Evolutionary conservation across 495 filamentous ascomycete species (phyloP).

Genomic region (Annulohypoxylon nitens): DNA sequence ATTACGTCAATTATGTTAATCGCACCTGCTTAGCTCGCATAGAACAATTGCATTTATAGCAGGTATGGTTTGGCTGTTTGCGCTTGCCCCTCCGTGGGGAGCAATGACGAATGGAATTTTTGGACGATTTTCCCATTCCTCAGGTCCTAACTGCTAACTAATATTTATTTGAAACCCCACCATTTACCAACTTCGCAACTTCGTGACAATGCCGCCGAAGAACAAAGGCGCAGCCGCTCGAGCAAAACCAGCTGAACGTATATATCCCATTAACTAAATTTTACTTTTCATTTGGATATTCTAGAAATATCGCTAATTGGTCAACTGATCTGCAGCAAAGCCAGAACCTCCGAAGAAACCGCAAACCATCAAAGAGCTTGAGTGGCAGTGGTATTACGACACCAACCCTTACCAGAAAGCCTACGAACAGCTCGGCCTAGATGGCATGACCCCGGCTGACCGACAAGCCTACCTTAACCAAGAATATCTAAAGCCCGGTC

Average conservation of each 20-base stretch:
- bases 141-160: constrained; percentile 13
- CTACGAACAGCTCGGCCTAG: constrained; percentile 50
- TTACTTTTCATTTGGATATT: not conserved
- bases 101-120: constrained; percentile 25
- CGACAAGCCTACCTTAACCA: constrained; percentile 54
- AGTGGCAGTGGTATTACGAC: constrained; percentile 52
- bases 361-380: constrained; percentile 54
- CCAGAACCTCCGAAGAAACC: constrained; percentile 40
- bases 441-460: constrained; percentile 54
- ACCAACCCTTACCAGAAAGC: constrained; percentile 56
- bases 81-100: constrained; percentile 36
- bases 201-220: constrained; percentile 49
- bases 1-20: constrained; percentile 1
- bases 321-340: constrained; percentile 32
- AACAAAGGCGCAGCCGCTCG: constrained; percentile 45
- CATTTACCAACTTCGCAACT: constrained; percentile 28
- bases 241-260: constrained; percentile 49
- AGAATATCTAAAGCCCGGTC: constrained; percentile 50
- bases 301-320: constrained; percentile 24
- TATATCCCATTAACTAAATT: constrained; percentile 5
- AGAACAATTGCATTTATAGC: not conserved
- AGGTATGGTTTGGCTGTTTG: not conserved
- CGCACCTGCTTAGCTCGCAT: not conserved
- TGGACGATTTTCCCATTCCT: constrained; percentile 17
- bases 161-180: constrained; percentile 43